Conservation (phyloP, 2,329 filamentous ascomycete genomes). For the Ceratocystis destructans region DNA sequence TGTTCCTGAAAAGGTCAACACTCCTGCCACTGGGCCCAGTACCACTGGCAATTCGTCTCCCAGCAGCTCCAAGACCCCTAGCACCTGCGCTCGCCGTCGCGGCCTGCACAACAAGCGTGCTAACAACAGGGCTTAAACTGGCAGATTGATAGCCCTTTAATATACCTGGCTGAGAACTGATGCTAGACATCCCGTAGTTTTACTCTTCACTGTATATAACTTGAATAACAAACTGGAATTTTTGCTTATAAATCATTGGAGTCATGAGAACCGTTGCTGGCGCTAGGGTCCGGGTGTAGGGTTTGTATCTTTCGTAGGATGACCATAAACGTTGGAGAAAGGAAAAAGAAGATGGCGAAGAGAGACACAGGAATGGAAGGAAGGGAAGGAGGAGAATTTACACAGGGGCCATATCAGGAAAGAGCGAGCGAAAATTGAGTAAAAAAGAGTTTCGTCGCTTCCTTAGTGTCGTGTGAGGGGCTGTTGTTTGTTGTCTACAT, state of each 20-base stretch:
- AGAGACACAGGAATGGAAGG: background rate
- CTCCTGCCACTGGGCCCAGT: background rate
- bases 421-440: background rate
- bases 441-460: background rate
- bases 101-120: slow-evolving; percentile 9
- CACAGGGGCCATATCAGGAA: background rate
- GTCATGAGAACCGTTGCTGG: no score
- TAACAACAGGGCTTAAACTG: background rate
- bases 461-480: background rate
- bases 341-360: background rate
- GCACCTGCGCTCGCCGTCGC: slow-evolving; percentile 12
- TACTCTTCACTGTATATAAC: slow-evolving; percentile 4
- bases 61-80: slow-evolving; percentile 5
- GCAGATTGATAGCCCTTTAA: background rate
- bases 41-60: slow-evolving; percentile 1
- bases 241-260: background rate
- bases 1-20: background rate
- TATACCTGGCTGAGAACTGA: background rate
- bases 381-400: background rate
- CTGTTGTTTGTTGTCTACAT: background rate
- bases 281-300: no score
- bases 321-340: background rate
- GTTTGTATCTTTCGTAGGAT: no score
- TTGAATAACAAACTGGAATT: slow-evolving; percentile 1
- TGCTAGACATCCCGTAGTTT: background rate